Evolutionary conservation across 805 yeast genomes (phyloP).

Genomic region (Saturnispora zaruensis): DNA sequence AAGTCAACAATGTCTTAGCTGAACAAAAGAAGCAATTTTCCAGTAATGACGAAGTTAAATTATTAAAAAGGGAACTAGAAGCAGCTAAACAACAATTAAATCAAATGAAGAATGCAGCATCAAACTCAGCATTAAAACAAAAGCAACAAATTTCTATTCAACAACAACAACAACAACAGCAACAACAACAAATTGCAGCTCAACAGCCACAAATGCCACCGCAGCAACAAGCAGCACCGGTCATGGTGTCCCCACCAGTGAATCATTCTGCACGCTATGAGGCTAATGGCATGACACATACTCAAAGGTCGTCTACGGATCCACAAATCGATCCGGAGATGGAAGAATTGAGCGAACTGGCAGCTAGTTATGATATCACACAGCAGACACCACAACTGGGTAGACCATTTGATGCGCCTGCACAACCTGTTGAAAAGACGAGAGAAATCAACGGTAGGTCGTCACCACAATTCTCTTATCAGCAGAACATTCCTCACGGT

Average conservation of each 20-base stretch:
- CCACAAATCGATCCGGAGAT: conserved; percentile 23
- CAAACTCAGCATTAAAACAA: neutral
- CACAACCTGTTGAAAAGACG: neutral
- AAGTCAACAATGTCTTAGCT: conserved; percentile 17
- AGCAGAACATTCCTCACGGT: conserved; percentile 28
- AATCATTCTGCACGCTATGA: neutral
- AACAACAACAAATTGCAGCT: conserved; percentile 7
- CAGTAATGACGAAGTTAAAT: neutral
- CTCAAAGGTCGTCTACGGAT: conserved; percentile 14
- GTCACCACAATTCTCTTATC: conserved; percentile 24
- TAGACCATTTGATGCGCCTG: conserved; percentile 4
- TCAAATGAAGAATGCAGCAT: conserved; percentile 5
- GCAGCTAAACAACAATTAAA: conserved; percentile 12
- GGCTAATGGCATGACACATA: neutral
- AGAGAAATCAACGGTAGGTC: conserved; percentile 15
- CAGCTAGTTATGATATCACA: conserved; percentile 23
- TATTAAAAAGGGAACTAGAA: neutral
- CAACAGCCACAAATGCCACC: conserved; percentile 3
- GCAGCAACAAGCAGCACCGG: neutral
- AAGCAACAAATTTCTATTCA: neutral
- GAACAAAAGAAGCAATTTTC: neutral
- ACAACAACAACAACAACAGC: conserved; percentile 10
- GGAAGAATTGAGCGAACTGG: conserved; percentile 27
- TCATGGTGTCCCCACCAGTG: neutral
- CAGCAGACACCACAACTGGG: conserved; percentile 21